A percentile compares a stretch with the other conserved stretches of the same genome.
Conservation (phyloP, 495 filamentous ascomycete species). For the Neurospora intermedia region DNA sequence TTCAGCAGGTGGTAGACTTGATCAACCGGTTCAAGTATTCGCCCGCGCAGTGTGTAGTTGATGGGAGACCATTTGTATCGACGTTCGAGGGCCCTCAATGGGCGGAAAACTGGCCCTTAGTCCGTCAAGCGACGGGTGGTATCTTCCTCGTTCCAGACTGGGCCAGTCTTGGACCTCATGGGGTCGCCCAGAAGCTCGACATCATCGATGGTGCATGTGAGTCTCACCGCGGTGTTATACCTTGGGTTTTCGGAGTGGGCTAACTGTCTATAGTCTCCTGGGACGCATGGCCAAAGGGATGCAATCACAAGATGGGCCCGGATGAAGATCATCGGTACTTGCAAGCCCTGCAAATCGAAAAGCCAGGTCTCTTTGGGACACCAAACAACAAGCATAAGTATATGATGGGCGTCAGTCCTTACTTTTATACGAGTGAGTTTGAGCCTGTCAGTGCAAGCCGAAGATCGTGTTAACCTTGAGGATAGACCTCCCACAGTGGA, state of each 20-base stretch:
- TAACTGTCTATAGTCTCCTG: slow-evolving; percentile 39
- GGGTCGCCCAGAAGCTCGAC: slow-evolving; percentile 32
- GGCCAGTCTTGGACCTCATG: slow-evolving; percentile 46
- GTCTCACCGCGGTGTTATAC: not conserved
- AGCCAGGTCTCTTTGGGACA: not conserved
- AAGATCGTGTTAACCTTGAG: not conserved
- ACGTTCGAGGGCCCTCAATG: slow-evolving; percentile 59
- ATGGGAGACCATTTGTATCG: slow-evolving; percentile 52
- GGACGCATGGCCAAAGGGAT: slow-evolving; percentile 61
- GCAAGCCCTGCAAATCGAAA: slow-evolving; percentile 38
- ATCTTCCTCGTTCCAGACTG: slow-evolving; percentile 56
- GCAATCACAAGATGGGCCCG: slow-evolving; percentile 41
- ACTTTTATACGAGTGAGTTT: slow-evolving; percentile 51
- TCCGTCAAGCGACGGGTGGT: slow-evolving; percentile 39
- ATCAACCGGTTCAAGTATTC: slow-evolving; percentile 46
- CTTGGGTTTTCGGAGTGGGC: not conserved
- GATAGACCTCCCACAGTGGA: slow-evolving; percentile 52
- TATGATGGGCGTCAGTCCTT: slow-evolving; percentile 73
- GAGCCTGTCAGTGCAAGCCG: not conserved
- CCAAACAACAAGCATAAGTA: slow-evolving; percentile 27
- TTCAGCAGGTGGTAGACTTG: slow-evolving; percentile 42
- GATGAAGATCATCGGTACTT: slow-evolving; percentile 46
- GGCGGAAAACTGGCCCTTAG: slow-evolving; percentile 45
- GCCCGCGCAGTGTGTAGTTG: slow-evolving; percentile 43
- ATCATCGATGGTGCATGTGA: slow-evolving; percentile 49